Conservation (phyloP, 2,329 filamentous ascomycete species). For the Colletotrichum nymphaeae region DNA sequence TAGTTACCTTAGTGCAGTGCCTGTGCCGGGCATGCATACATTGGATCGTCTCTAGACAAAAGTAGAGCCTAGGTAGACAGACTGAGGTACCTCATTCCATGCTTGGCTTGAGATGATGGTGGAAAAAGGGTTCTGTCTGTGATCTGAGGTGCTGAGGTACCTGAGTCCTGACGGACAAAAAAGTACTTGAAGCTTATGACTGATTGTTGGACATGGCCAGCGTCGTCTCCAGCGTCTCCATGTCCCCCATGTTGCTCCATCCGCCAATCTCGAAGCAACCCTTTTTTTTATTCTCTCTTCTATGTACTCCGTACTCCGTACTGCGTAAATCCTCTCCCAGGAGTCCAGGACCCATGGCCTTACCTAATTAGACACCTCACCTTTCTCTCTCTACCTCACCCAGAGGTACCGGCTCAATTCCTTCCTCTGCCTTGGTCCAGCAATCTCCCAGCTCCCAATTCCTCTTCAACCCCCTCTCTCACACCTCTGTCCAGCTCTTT, state of each 20-base stretch:
- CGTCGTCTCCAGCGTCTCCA: neutral
- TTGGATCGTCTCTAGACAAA: neutral
- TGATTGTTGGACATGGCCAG: neutral
- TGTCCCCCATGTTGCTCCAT: slow-evolving; percentile 9
- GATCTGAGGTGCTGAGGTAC: neutral
- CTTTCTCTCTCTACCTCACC: neutral
- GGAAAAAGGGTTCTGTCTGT: neutral
- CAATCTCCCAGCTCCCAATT: slow-evolving; percentile 7
- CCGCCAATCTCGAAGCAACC: slow-evolving; percentile 22
- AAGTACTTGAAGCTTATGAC: neutral
- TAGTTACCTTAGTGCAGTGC: neutral
- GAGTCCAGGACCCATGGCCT: neutral
- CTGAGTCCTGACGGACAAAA: no score
- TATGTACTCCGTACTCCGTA: no score
- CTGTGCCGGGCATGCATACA: neutral
- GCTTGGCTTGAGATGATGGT: neutral
- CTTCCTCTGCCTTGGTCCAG: neutral
- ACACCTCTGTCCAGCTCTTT: slow-evolving; percentile 18
- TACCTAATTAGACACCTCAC: slow-evolving; percentile 35
- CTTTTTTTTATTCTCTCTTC: slow-evolving; percentile 2
- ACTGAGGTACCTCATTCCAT: no score
- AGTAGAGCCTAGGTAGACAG: neutral
- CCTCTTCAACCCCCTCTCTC: neutral
- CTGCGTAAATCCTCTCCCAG: neutral
- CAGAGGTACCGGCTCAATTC: neutral